Percentiles rank a stretch among this genome's conserved stretches.
phyloP scores from a whole-genome alignment of 2,329 filamentous ascomycete species.

The Lizonia empirigonia region DNA sequence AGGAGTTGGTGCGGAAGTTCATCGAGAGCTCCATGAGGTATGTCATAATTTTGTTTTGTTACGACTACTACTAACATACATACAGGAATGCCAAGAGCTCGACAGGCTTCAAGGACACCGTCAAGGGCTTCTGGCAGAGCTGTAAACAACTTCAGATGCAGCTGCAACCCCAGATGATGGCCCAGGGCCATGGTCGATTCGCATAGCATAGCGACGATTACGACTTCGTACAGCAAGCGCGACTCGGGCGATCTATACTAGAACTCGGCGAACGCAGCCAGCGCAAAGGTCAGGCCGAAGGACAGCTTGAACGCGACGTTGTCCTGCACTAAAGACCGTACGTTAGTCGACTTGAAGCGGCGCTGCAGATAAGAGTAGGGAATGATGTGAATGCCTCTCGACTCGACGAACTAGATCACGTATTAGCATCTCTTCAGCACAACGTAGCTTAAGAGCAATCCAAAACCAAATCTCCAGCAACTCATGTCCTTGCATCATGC shows the following conservation, averaged over 20 bases:
- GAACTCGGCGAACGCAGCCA: conserved; percentile 69
- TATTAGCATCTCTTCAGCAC: conserved; percentile 23
- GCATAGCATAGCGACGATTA: conserved; percentile 5
- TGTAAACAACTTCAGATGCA: conserved; percentile 48
- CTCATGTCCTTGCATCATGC: no score
- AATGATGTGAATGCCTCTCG: conserved; percentile 57
- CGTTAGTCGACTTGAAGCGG: conserved; percentile 57
- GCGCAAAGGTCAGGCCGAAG: conserved; percentile 74
- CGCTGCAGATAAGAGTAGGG: conserved; percentile 57
- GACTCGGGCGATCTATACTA: conserved; percentile 31
- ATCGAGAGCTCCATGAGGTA: conserved; percentile 44
- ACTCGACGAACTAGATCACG: conserved; percentile 53
- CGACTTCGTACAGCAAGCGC: conserved; percentile 12
- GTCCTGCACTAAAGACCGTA: conserved; percentile 59
- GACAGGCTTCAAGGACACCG: conserved; percentile 42
- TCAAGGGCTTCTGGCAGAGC: conserved; percentile 45
- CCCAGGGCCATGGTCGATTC: conserved; percentile 23
- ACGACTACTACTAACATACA: conserved; percentile 28
- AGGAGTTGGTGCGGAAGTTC: conserved; percentile 43
- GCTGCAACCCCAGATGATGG: conserved; percentile 38
- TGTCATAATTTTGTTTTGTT: neutral
- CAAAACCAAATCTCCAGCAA: neutral
- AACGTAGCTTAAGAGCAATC: neutral
- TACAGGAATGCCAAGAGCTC: conserved; percentile 44
- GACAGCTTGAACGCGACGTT: conserved; percentile 70